Evolutionary conservation across 1,139 yeast genomes (phyloP), one percentile per base, ranked within the genome.

Genomic region (Waltiozyma sp.): DNA sequence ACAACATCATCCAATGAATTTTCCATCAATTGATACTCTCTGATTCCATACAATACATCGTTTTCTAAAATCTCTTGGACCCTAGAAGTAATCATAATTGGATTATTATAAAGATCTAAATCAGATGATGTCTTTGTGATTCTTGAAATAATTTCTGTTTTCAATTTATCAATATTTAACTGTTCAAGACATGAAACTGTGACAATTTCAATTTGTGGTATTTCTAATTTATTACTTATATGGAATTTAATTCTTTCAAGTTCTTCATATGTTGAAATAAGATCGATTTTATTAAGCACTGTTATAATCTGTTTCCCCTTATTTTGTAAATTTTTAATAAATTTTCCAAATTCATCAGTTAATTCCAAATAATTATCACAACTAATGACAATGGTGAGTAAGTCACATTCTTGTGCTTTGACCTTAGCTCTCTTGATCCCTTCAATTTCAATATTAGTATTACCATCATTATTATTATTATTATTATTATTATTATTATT

Each of bases 401-500:
- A 55, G 57, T 86, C 91, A 38, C 87, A 73, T n/a, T 64, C 63
- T 11, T 63, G 54, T 1, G 86, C 70, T 49, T 77, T 73, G 24
- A 61, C 59, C 47, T 75, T 77, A 0, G 97, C 95, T 42, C 94
- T 67, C 47, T 71, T 70, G 8, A 93, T 88, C 0, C 99, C 98
- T 58, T 88, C 86, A 9, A 62, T 62, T 57, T 91, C 99, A 41
- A 91, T 84, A 9, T 58, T 55, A 47, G 79, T 88, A 5, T 36
- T 36, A 0, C n/a, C n/a, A n/a, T n/a, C n/a, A n/a, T n/a, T n/a
- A n/a, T n/a, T n/a, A n/a, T n/a, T n/a, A n/a, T n/a, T n/a, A n/a
- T n/a, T n/a, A n/a, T n/a, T n/a, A n/a, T n/a, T n/a, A n/a, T n/a
- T n/a, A n/a, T n/a, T n/a, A n/a, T n/a, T n/a, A n/a, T n/a, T n/a